Evolutionary conservation across 352 stramenopile genomes (phyloP), one percentile per base, ranked within the genome.

Genomic region (Phytophthora aleatoria): DNA sequence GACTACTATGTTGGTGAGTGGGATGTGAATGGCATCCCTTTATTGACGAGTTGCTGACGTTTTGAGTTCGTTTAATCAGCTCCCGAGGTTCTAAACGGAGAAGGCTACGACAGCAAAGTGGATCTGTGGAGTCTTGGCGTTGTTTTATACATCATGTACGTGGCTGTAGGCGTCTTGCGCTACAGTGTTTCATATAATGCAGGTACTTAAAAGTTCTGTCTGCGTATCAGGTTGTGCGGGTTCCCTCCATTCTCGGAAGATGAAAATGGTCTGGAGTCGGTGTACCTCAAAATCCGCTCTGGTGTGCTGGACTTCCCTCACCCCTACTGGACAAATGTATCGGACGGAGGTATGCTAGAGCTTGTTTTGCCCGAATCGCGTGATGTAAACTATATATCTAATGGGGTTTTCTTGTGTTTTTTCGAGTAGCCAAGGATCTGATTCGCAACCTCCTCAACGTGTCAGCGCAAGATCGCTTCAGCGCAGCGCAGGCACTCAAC

Each of bases 91-190:
- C 74, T 93, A 51, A 93, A 92, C 41, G 85, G 83, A 64, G 83
- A 94, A 70, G 84, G 87, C 3, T 93, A 93, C 70, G 84, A 94
- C 82, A 93, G 71, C 76, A 94, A 94, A 69, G 85, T 95, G 52
- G 85, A 95, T 53, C 44, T 93, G 20, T 95, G 87, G 87, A 94
- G 85, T 74, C 76, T 92, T 38, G 87, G 87, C 27, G 85, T 95
- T 51, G 87, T 95, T 13, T 77, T 92, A 44, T 95, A 95, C 69
- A 94, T 95, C 67, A 95, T 95, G 87, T 89, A 76, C 61, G 78
- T 66, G 26, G 10, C 33, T 49, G 27, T 20, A 26, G 10, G 28
- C n/a, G 13, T 20, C 27, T 42, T 16, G 15, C 33, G 5, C 9
- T 45, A 44, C 30, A 20, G 20, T 20, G 20, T 20, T 20, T 20